Base-by-base conservation (phyloP, 2,329 filamentous ascomycete genomes). In the Tricladium varicosporioides region DNA sequence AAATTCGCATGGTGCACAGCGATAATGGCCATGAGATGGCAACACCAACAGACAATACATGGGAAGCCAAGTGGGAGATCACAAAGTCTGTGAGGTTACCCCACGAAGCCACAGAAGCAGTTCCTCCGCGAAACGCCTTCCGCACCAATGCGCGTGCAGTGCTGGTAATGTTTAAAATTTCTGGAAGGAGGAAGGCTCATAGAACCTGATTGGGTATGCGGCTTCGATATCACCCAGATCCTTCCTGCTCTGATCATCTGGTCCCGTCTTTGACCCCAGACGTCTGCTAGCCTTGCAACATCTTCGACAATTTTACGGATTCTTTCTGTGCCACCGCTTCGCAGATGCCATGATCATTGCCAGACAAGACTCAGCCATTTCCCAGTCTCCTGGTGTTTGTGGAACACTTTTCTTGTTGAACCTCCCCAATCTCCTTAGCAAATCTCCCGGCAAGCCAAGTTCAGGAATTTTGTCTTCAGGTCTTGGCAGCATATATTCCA, bases 251-350 rank as follows among this genome's bases (percentile, higher is more conserved):
- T 45, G 50, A 31, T 53, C 50, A 53, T 46, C 51, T 47, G 51
- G 22, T 27, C 51, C 46, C 9, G 13, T 36, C 36, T 33, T n/a
- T 8, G 11, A 16, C 49, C 16, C 36, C 43, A 19, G 22, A 45
- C 16, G 22, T 11, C 50, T 42, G 22, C 18, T 14, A 52, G 42
- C 31, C 22, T 22, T 19, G 45, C 36, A 45, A 36, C 42, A 22
- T 42, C 27, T 22, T 43, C 51, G 51, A 53, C 14, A 47, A 46
- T 53, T 45, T 53, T 47, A 42, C 51, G 51, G 43, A 19, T 45
- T 27, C 22, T 22, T 27, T 18, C 45, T 46, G 42, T 53, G 42
- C 31, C 10, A 36, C 51, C 11, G 27, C 15, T 40, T 32, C 22
- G 22, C 22, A 27, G 22, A 27, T 27, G 22, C 7, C 22, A 27